A percentile compares a stretch with the other conserved stretches of the same genome.
phyloP scores from a whole-genome alignment of 2,329 filamentous ascomycete species.

The Alternaria sp. region DNA sequence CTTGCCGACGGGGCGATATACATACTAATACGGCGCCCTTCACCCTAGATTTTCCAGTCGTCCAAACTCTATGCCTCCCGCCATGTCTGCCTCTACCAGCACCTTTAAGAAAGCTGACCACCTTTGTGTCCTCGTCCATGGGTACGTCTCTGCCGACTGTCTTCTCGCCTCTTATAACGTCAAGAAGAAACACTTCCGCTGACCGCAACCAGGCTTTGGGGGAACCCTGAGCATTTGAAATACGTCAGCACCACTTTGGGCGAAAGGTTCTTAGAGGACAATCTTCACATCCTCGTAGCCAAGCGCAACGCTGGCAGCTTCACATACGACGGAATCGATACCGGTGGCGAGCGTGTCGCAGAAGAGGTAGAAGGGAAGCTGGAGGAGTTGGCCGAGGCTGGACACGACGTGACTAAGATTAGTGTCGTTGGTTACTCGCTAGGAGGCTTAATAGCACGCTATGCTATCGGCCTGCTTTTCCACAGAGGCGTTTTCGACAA shows the following conservation, averaged over 20 bases:
- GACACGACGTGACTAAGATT: conserved; percentile 78
- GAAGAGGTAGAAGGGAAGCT: conserved; percentile 69
- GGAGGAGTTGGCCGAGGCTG: conserved; percentile 63
- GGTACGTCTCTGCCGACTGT: conserved; percentile 58
- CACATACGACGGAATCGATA: conserved; percentile 73
- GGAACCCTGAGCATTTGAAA: conserved; percentile 76
- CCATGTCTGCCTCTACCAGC: conserved; percentile 19
- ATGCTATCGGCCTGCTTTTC: conserved; percentile 83
- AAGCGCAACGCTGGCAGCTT: conserved; percentile 77
- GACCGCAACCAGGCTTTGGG: conserved; percentile 70
- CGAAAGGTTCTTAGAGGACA: conserved; percentile 66
- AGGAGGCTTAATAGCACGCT: conserved; percentile 85
- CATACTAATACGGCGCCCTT: conserved; percentile 24
- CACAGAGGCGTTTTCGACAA: conserved; percentile 80
- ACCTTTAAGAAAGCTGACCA: conserved; percentile 62
- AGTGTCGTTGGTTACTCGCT: conserved; percentile 91
- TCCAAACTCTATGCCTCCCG: conserved; percentile 25
- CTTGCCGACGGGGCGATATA: conserved; percentile 25
- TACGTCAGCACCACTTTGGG: conserved; percentile 72
- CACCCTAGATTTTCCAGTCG: neutral
- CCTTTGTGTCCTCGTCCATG: conserved; percentile 80
- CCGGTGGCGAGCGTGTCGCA: conserved; percentile 72
- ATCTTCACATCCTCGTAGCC: conserved; percentile 73
- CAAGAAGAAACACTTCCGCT: conserved; percentile 16
- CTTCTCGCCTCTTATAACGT: conserved; percentile 10